These are phyloP conservation scores for Ceriops zippeliana DNA, from an alignment of 345 rosid species.

Conservation along the genomic window DNA sequence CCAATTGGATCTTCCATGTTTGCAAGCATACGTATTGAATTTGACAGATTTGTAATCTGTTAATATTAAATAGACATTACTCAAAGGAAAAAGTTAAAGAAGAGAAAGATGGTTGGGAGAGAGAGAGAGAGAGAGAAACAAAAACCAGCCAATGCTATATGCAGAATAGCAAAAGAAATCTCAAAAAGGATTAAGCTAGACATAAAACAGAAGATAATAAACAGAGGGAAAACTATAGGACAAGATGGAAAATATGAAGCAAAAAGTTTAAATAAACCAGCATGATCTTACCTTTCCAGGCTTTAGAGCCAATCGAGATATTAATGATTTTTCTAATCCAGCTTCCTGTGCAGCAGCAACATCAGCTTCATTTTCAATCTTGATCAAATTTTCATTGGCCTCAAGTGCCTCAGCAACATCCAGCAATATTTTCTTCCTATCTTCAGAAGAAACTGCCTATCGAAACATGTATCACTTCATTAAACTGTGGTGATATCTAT, in stretches of 20 bases:
- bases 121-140: not conserved
- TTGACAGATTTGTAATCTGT: constrained; percentile 76
- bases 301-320: constrained; percentile 77
- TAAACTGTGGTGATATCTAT: constrained; percentile 1
- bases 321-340: constrained; percentile 74
- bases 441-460: constrained; percentile 67
- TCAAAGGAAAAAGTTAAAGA: constrained; percentile 2
- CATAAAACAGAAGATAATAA: constrained; percentile 10
- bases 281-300: constrained; percentile 67
- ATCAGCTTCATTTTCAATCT: constrained; percentile 73
- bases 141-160: not conserved
- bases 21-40: constrained; percentile 77
- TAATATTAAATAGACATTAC: constrained; percentile 11
- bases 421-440: constrained; percentile 67
- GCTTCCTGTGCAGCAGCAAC: constrained; percentile 67
- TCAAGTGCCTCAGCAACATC: constrained; percentile 80
- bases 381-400: constrained; percentile 65
- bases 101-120: no score
- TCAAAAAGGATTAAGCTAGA: not conserved
- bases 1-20: constrained; percentile 97
- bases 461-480: constrained; percentile 22
- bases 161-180: not conserved
- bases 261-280: not conserved
- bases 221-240: no score
- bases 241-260: not conserved